Conservation (phyloP, 345 rosid species). For the Microthlaspi erraticum region DNA sequence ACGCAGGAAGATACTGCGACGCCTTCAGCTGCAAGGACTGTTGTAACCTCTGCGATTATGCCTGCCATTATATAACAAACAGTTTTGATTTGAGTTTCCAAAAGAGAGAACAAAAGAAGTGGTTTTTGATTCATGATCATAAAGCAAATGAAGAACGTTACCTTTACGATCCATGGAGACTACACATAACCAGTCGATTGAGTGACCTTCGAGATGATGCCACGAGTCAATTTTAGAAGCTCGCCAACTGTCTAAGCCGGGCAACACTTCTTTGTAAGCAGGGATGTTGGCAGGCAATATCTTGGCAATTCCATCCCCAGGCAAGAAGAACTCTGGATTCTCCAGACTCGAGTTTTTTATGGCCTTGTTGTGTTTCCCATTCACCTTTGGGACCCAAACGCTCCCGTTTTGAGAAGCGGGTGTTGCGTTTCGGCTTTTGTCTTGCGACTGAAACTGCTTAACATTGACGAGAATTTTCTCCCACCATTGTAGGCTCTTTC, state of each 20-base stretch:
- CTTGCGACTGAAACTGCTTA: constrained; percentile 53
- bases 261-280: constrained; percentile 75
- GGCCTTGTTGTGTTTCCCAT: constrained; percentile 81
- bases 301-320: constrained; percentile 71
- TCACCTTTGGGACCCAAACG: constrained; percentile 71
- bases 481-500: constrained; percentile 62
- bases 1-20: constrained; percentile 80
- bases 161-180: constrained; percentile 90
- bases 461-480: constrained; percentile 66
- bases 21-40: constrained; percentile 72
- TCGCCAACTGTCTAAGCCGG: constrained; percentile 87
- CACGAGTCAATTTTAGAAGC: constrained; percentile 83
- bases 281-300: constrained; percentile 71
- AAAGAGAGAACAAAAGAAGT: neutral
- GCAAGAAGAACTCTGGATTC: constrained; percentile 51
- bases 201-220: constrained; percentile 93
- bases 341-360: constrained; percentile 54
- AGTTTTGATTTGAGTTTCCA: constrained; percentile 10
- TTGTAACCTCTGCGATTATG: constrained; percentile 86
- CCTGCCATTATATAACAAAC: constrained; percentile 52
- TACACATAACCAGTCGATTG: constrained; percentile 88
- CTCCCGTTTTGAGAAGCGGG: constrained; percentile 50
- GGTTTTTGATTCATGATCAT: neutral
- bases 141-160: constrained; percentile 37
- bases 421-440: constrained; percentile 46